Conservation (phyloP, 108 stramenopile species). For the Stephanodiscus triporus region DNA sequence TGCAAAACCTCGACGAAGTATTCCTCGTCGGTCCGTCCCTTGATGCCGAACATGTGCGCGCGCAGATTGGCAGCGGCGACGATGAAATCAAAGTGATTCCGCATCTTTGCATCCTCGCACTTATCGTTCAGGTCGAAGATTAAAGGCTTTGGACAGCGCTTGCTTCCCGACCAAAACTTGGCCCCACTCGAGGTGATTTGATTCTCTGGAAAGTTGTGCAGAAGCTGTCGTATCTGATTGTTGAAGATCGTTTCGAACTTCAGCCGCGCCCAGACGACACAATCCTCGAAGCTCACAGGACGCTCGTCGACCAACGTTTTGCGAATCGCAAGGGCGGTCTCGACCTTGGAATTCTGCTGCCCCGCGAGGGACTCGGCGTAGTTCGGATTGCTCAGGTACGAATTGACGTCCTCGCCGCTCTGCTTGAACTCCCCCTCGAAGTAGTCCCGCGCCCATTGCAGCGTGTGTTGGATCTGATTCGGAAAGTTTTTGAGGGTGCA, state of each 20-base stretch:
- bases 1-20: slow-evolving; percentile 73
- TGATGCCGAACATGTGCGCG: slow-evolving; percentile 91
- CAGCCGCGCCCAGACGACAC: slow-evolving; percentile 93
- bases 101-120: slow-evolving; percentile 90
- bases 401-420: slow-evolving; percentile 93
- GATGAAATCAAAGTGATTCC: slow-evolving; percentile 94
- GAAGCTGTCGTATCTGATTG: slow-evolving; percentile 94
- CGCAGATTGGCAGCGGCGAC: slow-evolving; percentile 94
- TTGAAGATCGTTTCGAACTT: slow-evolving; percentile 95
- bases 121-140: slow-evolving; percentile 80
- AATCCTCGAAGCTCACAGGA: slow-evolving; percentile 92
- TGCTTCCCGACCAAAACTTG: slow-evolving; percentile 95
- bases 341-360: slow-evolving; percentile 92
- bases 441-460: slow-evolving; percentile 99
- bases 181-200: slow-evolving; percentile 90
- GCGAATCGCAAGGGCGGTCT: slow-evolving; percentile 83
- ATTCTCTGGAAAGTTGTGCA: slow-evolving; percentile 96
- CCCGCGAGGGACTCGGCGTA: slow-evolving; percentile 77
- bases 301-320: slow-evolving; percentile 86
- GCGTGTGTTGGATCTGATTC: slow-evolving; percentile 97
- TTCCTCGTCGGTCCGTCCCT: slow-evolving; percentile 81
- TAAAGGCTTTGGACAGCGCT: slow-evolving; percentile 93
- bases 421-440: slow-evolving; percentile 99
- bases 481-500: slow-evolving; percentile 99
- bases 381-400: slow-evolving; percentile 81